These are phyloP conservation scores for Ustilago loliicola DNA, from an alignment of 1,284 basidiomycete species.

Conservation along the genomic window DNA sequence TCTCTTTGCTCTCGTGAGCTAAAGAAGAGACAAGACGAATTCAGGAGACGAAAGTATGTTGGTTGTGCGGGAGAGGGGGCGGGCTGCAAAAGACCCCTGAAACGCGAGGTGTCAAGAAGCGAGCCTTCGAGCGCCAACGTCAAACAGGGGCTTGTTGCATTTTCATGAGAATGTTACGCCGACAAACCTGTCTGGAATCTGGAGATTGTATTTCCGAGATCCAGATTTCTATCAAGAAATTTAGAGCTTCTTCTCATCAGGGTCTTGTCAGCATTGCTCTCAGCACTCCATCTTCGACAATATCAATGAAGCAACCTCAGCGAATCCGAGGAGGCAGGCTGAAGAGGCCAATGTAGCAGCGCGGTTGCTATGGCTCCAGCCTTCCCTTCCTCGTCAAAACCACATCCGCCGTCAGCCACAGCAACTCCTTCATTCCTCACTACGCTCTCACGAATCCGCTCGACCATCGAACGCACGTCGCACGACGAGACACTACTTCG, in stretches of 20 bases:
- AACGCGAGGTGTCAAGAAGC: conserved; percentile 13
- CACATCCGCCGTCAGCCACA: neutral
- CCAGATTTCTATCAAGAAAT: conserved; percentile 2
- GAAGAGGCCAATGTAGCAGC: neutral
- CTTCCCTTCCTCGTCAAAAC: neutral
- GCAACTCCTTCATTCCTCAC: conserved; percentile 20
- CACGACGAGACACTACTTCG: conserved; percentile 20
- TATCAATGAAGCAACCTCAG: neutral
- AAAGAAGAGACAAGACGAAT: neutral
- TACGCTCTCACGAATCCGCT: conserved; percentile 18
- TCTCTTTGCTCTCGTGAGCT: no score
- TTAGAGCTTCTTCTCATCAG: conserved; percentile 1
- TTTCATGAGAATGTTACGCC: neutral
- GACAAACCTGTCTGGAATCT: neutral
- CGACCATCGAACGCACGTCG: conserved; percentile 20
- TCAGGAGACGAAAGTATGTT: neutral
- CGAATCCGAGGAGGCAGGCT: neutral
- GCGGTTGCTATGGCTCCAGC: conserved; percentile 3
- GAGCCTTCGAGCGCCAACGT: neutral
- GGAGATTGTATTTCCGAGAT: conserved; percentile 8
- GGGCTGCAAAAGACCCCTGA: conserved; percentile 19
- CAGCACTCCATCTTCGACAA: neutral
- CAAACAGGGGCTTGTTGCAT: conserved; percentile 14
- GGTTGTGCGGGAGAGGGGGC: neutral
- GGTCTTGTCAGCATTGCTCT: neutral